Conservation (phyloP, 2,329 filamentous ascomycete species). For the Chrysosporium queenslandicum region DNA sequence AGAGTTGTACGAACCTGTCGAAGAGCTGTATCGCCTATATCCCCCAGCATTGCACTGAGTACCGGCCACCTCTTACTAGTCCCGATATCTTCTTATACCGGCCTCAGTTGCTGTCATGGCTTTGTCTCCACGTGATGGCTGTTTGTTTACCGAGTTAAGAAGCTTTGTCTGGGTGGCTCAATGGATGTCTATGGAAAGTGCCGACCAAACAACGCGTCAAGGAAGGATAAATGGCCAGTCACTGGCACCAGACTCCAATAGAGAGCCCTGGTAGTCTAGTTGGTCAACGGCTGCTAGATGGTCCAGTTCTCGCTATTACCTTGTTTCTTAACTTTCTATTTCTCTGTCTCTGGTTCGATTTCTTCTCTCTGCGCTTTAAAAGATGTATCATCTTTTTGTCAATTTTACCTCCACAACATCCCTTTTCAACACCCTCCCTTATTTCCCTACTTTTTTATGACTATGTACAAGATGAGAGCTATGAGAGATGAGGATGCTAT, state of each 20-base stretch:
- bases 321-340: not conserved
- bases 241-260: not conserved
- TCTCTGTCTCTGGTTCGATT: not conserved
- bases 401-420: too few relatives aligned
- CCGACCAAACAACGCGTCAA: not conserved
- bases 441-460: not conserved
- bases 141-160: not conserved
- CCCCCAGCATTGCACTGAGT: not conserved
- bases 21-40: conserved; percentile 20
- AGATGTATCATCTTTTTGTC: too few relatives aligned
- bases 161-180: not conserved
- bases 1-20: conserved; percentile 44
- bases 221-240: not conserved
- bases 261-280: not conserved
- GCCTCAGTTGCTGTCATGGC: not conserved
- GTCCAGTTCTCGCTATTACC: not conserved
- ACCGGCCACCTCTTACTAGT: not conserved
- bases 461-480: not conserved
- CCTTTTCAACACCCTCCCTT: too few relatives aligned
- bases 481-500: not conserved
- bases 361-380: not conserved
- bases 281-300: not conserved
- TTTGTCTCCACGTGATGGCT: not conserved
- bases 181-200: not conserved
- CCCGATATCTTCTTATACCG: not conserved